phyloP scores from a whole-genome alignment of 139 green algal genomes.

The Parachlorella kessleri region DNA sequence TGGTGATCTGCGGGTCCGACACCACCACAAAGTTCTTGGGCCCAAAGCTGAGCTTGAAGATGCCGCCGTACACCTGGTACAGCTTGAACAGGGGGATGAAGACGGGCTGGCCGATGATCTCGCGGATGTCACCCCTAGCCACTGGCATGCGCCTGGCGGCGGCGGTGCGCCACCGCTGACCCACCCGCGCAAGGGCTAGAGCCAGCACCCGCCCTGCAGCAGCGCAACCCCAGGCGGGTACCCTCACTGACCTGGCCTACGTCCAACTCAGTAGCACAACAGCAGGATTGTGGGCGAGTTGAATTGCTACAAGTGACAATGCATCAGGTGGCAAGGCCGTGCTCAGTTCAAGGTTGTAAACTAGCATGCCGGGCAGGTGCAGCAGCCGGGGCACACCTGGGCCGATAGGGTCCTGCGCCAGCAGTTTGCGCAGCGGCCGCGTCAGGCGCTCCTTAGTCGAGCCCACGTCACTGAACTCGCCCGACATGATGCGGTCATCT shows the following conservation, averaged over 20 bases:
- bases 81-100: constrained; percentile 96
- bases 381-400: constrained; percentile 47
- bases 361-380: too few relatives aligned
- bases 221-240: too few relatives aligned
- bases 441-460: constrained; percentile 82
- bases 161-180: constrained; percentile 61
- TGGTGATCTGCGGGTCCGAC: constrained; percentile 81
- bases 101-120: constrained; percentile 94
- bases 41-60: constrained; percentile 95
- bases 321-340: too few relatives aligned
- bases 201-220: constrained; percentile 59
- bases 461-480: constrained; percentile 76
- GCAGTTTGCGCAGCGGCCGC: constrained; percentile 63
- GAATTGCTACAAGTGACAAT: too few relatives aligned
- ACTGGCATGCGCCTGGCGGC: constrained; percentile 78
- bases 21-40: constrained; percentile 97
- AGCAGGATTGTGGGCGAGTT: too few relatives aligned
- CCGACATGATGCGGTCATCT: constrained; percentile 33
- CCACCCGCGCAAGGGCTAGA: constrained; percentile 65
- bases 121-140: constrained; percentile 82
- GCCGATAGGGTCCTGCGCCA: constrained; percentile 72
- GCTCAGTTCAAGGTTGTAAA: too few relatives aligned
- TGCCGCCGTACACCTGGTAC: constrained; percentile 60
- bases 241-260: too few relatives aligned
- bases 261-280: too few relatives aligned